phyloP scores from a whole-genome alignment of 345 rosid species.

The Eutrema japonicum region DNA sequence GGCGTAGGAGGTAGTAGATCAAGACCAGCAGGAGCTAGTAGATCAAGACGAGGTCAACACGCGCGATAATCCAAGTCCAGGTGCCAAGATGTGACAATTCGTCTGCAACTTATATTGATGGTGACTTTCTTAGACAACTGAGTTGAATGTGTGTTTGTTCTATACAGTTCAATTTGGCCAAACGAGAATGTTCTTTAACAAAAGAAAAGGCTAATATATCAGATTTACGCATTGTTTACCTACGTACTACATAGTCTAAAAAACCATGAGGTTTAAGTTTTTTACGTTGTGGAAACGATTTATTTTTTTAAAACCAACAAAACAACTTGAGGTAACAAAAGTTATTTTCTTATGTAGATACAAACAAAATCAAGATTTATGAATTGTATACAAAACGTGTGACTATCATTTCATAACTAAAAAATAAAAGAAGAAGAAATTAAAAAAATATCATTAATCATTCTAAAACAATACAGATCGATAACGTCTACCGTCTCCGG shows the following conservation, averaged over 20 bases:
- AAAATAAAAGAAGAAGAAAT: not conserved
- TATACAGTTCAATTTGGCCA: not conserved
- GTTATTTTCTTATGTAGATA: not conserved
- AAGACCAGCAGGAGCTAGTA: not conserved
- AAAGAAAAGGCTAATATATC: not conserved
- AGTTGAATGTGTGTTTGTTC: not conserved
- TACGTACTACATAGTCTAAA: not conserved
- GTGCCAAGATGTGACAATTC: not conserved
- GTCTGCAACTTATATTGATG: not conserved
- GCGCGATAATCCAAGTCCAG: conserved; percentile 15
- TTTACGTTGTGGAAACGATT: not conserved
- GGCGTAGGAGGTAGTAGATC: conserved; percentile 27
- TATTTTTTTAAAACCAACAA: not conserved
- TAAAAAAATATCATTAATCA: not conserved
- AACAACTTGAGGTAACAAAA: not conserved
- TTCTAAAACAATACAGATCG: conserved; percentile 12
- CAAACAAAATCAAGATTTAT: not conserved
- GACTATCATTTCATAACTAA: too few relatives aligned
- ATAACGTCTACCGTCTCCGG: conserved; percentile 16
- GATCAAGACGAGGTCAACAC: not conserved
- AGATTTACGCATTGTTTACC: not conserved
- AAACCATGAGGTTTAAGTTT: not conserved
- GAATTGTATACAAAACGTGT: too few relatives aligned
- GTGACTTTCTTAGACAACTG: too few relatives aligned
- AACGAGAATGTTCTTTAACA: not conserved